Percentiles rank a stretch among this genome's conserved stretches.
Conservation (phyloP, 2,329 filamentous ascomycete genomes). For the Fusarium piperis region DNA sequence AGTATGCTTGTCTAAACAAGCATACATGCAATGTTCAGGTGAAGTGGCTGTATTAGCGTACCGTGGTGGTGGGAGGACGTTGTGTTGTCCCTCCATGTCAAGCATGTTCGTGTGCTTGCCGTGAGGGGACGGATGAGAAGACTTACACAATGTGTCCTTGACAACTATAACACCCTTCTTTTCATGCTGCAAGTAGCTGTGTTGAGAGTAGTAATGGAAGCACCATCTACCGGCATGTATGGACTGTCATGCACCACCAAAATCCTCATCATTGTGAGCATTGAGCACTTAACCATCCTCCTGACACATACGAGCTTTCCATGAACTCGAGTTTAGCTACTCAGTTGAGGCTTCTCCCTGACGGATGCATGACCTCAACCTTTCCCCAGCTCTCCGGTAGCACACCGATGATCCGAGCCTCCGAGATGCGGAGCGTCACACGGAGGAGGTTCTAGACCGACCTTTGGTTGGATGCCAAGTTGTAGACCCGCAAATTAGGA, state of each 20-base stretch:
- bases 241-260: neutral
- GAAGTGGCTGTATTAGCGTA: neutral
- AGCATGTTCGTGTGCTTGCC: neutral
- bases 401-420: neutral
- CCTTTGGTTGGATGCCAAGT: neutral
- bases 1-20: neutral
- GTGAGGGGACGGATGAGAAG: neutral
- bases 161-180: neutral
- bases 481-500: neutral
- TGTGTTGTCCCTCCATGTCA: neutral
- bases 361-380: neutral
- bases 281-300: neutral
- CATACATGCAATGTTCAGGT: neutral
- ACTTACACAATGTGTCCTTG: neutral
- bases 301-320: neutral
- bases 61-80: neutral
- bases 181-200: neutral
- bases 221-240: neutral
- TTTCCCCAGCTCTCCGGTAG: neutral
- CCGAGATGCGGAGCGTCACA: neutral
- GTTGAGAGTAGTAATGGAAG: neutral
- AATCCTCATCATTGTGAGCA: neutral
- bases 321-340: neutral
- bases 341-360: conserved; percentile 1
- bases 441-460: neutral